Evolutionary conservation across 192 early-diverging fungal species (phyloP).

Genomic region (Backusella macrospora): DNA sequence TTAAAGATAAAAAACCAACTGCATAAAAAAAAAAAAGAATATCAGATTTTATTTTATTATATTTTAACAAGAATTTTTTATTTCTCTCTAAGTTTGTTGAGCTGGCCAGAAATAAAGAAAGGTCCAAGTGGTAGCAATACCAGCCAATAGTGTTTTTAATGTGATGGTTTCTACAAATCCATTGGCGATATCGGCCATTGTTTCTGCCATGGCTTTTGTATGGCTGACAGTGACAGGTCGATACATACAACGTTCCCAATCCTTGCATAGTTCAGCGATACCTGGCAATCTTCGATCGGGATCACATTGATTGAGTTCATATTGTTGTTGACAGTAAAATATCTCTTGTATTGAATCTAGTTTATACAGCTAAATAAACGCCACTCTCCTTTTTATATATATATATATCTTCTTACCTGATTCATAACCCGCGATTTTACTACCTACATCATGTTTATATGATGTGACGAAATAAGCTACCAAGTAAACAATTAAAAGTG

Average conservation of each 20-base stretch:
- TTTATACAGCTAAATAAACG: too few relatives aligned
- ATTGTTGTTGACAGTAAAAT: slow-evolving; percentile 9
- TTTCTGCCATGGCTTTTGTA: slow-evolving; percentile 78
- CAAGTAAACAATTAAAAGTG: slow-evolving; percentile 7
- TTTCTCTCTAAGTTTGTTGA: neutral
- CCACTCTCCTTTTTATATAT: too few relatives aligned
- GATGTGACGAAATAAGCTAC: slow-evolving; percentile 1
- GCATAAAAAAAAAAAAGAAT: too few relatives aligned
- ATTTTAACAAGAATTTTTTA: too few relatives aligned
- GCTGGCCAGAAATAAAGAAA: neutral
- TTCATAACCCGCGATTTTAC: slow-evolving; percentile 29
- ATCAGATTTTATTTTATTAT: too few relatives aligned
- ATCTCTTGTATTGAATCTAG: slow-evolving; percentile 14
- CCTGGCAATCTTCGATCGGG: slow-evolving; percentile 53
- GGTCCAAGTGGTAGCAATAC: neutral
- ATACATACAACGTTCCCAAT: slow-evolving; percentile 59
- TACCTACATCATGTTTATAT: slow-evolving; percentile 13
- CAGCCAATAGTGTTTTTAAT: slow-evolving; percentile 58
- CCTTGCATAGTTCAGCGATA: slow-evolving; percentile 57
- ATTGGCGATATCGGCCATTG: slow-evolving; percentile 82
- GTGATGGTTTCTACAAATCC: slow-evolving; percentile 81
- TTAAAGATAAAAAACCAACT: too few relatives aligned
- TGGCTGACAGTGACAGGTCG: slow-evolving; percentile 7
- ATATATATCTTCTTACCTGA: too few relatives aligned
- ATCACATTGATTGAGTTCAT: slow-evolving; percentile 50